These are phyloP conservation scores for Naematelia aurantialba DNA, from an alignment of 768 basidiomycete genomes.

Conservation along the genomic window DNA sequence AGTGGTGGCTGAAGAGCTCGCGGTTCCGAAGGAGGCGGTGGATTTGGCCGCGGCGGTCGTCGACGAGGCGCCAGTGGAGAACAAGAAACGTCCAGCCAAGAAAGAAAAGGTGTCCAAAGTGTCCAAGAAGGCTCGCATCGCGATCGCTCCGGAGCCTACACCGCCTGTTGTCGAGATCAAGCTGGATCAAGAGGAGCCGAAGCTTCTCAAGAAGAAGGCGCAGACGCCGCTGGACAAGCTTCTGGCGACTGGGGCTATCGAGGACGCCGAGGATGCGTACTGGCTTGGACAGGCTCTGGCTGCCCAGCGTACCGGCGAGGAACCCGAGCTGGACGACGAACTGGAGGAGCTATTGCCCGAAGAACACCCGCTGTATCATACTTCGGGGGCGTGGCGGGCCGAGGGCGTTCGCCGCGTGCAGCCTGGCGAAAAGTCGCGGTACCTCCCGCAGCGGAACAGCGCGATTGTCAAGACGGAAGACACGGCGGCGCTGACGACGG, in stretches of 20 bases:
- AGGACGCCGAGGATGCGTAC: conserved; percentile 87
- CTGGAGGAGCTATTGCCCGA: conserved; percentile 29
- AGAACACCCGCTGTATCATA: conserved; percentile 56
- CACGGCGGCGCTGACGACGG: conserved; percentile 55
- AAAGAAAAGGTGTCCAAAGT: conserved; percentile 24
- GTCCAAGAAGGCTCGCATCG: conserved; percentile 35
- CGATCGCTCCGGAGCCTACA: conserved; percentile 16
- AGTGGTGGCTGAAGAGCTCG: neutral
- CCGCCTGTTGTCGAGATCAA: conserved; percentile 29
- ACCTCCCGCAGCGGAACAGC: conserved; percentile 70
- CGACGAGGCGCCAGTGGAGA: neutral
- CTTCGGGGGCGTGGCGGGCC: conserved; percentile 82
- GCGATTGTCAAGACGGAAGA: conserved; percentile 45
- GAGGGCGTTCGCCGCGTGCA: conserved; percentile 96
- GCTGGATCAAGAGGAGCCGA: conserved; percentile 10
- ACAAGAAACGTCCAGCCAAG: conserved; percentile 29
- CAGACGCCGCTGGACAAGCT: conserved; percentile 40
- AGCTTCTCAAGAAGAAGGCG: conserved; percentile 17
- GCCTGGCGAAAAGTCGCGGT: conserved; percentile 81
- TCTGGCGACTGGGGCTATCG: conserved; percentile 60
- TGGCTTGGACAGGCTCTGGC: conserved; percentile 54
- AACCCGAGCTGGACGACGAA: conserved; percentile 15
- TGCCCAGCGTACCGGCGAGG: conserved; percentile 28
- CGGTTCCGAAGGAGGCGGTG: neutral
- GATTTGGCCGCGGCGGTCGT: neutral